Conservation (phyloP, 2,329 filamentous ascomycete genomes). For the Alternaria sp. region DNA sequence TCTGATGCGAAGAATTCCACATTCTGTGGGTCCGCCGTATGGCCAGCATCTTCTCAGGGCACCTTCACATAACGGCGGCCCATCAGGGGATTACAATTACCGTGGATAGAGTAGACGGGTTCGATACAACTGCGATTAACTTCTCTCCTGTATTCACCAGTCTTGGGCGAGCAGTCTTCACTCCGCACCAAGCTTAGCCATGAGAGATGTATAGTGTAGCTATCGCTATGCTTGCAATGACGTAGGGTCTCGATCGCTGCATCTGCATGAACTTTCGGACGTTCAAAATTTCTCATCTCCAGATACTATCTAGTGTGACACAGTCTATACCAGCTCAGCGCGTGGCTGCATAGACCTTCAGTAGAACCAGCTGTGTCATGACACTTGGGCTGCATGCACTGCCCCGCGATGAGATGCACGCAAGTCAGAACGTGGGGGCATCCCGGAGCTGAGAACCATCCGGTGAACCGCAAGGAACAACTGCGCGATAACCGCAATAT, state of each 20-base stretch:
- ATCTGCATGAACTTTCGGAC: not conserved
- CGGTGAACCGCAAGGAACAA: not conserved
- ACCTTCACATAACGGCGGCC: not conserved
- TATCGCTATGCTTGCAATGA: not conserved
- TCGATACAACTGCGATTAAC: not conserved
- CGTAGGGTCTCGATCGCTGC: not conserved
- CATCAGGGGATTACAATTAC: not conserved
- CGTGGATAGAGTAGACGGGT: not conserved
- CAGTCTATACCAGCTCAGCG: not conserved
- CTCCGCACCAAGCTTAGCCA: not conserved
- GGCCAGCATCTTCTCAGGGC: not conserved
- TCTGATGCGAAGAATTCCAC: not conserved
- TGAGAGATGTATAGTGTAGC: too few relatives aligned
- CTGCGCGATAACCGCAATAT: not conserved
- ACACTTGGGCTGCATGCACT: not conserved
- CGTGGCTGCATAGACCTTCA: not conserved
- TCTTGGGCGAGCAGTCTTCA: rapidly evolving
- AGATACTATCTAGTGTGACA: not conserved
- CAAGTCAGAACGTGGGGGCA: not conserved
- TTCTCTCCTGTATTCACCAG: not conserved
- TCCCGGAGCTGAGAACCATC: not conserved
- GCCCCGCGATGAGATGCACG: not conserved
- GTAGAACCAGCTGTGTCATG: not conserved
- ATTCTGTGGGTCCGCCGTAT: not conserved
- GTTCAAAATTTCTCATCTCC: too few relatives aligned